Evolutionary conservation across 257 asterid genomes (phyloP).

Genomic region (Solanum okadae): DNA sequence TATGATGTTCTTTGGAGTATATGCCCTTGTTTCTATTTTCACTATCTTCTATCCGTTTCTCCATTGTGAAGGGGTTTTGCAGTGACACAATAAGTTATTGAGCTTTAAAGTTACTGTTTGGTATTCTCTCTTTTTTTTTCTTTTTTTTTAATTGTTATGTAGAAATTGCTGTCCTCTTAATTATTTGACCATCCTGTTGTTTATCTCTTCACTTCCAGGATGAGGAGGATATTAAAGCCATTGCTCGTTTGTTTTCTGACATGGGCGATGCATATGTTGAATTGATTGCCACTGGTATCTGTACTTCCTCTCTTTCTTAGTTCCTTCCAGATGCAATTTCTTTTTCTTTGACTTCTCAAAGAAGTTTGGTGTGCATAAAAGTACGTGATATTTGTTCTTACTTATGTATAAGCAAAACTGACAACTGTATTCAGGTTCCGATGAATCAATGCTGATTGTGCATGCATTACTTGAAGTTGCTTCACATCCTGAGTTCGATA

Average conservation of each 20-base stretch:
- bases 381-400: background rate
- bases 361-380: background rate
- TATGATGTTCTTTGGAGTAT: background rate
- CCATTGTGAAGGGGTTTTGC: background rate
- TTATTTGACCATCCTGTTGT: conserved; percentile 1
- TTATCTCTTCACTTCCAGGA: conserved; percentile 49
- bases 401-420: background rate
- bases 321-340: background rate
- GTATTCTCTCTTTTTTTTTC: background rate
- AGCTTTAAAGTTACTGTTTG: background rate
- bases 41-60: background rate
- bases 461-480: conserved; percentile 94
- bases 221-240: conserved; percentile 97
- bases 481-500: conserved; percentile 94
- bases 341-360: background rate
- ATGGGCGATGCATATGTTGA: conserved; percentile 98
- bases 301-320: background rate
- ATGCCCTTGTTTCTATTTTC: background rate
- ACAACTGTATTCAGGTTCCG: conserved; percentile 67
- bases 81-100: background rate
- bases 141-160: background rate
- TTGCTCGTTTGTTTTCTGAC: conserved; percentile 97
- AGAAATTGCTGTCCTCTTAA: background rate
- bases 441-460: conserved; percentile 88
- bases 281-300: conserved; percentile 87